Evolutionary conservation across 768 basidiomycete genomes (phyloP).

Genomic region (Amanita pallidorosea): DNA sequence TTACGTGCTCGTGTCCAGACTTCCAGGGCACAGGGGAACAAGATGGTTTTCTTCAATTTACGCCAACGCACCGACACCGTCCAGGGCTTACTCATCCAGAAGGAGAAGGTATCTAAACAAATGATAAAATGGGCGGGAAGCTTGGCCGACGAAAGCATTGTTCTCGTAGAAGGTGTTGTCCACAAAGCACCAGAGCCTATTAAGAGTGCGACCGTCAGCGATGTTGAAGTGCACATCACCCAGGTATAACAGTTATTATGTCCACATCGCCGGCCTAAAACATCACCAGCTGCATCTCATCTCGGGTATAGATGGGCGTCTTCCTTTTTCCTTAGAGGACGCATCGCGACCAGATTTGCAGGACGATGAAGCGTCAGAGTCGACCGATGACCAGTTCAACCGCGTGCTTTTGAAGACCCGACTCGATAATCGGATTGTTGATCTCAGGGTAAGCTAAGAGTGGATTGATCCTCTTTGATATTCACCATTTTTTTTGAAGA

Average conservation of each 20-base stretch:
- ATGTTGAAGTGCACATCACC: slow-evolving; percentile 77
- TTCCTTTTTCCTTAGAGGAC: slow-evolving; percentile 92
- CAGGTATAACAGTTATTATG: slow-evolving; percentile 40
- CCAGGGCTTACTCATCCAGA: slow-evolving; percentile 70
- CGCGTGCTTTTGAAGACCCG: slow-evolving; percentile 88
- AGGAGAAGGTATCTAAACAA: slow-evolving; percentile 83
- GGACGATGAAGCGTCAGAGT: slow-evolving; percentile 34
- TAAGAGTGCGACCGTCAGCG: slow-evolving; percentile 81
- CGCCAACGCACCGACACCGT: slow-evolving; percentile 83
- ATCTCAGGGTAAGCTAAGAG: slow-evolving; percentile 63
- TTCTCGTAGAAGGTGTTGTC: slow-evolving; percentile 79
- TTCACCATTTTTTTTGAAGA: slow-evolving; percentile 32
- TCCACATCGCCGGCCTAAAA: background rate
- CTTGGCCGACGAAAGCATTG: slow-evolving; percentile 79
- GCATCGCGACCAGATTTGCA: slow-evolving; percentile 65
- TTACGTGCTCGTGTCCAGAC: slow-evolving; percentile 89
- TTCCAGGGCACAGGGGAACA: slow-evolving; percentile 85
- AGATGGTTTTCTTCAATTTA: slow-evolving; percentile 90
- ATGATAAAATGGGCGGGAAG: slow-evolving; percentile 91
- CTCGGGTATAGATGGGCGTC: slow-evolving; percentile 63
- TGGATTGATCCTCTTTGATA: background rate
- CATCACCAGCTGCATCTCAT: slow-evolving; percentile 64
- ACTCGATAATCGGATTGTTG: slow-evolving; percentile 87
- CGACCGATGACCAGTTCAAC: slow-evolving; percentile 51
- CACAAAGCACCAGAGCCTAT: slow-evolving; percentile 74